A percentile compares a stretch with the other conserved stretches of the same genome.
These are phyloP conservation scores for Trichoderma arundinaceum DNA, from an alignment of 2,329 filamentous ascomycete species.

Conservation along the genomic window DNA sequence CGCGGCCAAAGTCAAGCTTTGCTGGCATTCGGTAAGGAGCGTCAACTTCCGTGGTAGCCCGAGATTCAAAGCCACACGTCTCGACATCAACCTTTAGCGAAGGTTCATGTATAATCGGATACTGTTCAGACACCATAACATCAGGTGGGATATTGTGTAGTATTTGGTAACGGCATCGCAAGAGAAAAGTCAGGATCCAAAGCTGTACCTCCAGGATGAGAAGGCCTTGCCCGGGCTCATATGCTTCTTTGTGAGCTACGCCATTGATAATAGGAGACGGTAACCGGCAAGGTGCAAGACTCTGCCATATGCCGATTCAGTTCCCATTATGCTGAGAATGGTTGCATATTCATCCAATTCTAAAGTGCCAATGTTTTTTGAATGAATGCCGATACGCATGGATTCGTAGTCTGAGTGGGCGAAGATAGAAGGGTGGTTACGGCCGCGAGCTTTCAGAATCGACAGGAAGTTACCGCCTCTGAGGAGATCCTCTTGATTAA, in stretches of 20 bases:
- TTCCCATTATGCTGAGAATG: slow-evolving; percentile 42
- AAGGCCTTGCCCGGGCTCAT: slow-evolving; percentile 52
- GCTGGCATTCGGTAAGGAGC: slow-evolving; percentile 59
- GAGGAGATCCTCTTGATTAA: slow-evolving; percentile 63
- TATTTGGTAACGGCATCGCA: slow-evolving; percentile 53
- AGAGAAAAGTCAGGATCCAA: slow-evolving; percentile 54
- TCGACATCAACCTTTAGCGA: slow-evolving; percentile 41
- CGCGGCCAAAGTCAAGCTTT: slow-evolving; percentile 50
- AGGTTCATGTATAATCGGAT: slow-evolving; percentile 49
- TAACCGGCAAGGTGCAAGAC: slow-evolving; percentile 46
- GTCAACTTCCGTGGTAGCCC: slow-evolving; percentile 52
- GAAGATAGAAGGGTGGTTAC: slow-evolving; percentile 54
- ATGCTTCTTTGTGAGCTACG: slow-evolving; percentile 35
- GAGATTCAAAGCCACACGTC: slow-evolving; percentile 44
- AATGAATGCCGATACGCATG: slow-evolving; percentile 42
- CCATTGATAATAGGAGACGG: too few relatives aligned
- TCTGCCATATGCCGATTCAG: slow-evolving; percentile 44
- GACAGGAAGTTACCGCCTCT: slow-evolving; percentile 52
- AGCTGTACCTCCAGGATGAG: slow-evolving; percentile 58
- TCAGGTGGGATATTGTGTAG: slow-evolving; percentile 55
- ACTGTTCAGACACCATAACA: slow-evolving; percentile 38
- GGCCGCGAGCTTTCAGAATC: slow-evolving; percentile 58
- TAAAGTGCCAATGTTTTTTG: slow-evolving; percentile 36
- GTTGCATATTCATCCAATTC: slow-evolving; percentile 45
- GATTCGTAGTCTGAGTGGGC: slow-evolving; percentile 50